Base-by-base conservation (phyloP, 2,329 filamentous ascomycete species). In the Aspergillus texensis region DNA sequence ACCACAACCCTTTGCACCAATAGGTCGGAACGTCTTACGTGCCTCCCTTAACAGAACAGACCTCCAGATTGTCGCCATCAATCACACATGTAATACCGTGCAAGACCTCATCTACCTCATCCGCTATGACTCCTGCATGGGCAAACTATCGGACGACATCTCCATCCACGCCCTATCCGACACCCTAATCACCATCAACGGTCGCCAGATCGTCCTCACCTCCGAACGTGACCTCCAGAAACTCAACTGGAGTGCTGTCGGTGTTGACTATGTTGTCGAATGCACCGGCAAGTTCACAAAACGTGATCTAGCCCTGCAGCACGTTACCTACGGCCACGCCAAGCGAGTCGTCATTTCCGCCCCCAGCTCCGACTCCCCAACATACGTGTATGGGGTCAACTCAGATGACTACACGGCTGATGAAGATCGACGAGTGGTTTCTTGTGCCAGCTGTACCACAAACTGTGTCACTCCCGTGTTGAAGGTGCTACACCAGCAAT, bases 71-170 rank as follows among this genome's bases (percentile, higher is more conserved):
- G 67, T 70, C 21, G 72, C 71, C 32, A 74, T 74, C 62, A 74
- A 74, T 60, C 72, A 74, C 66, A 74, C 72, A 39, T 74, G 72
- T 48, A 62, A 60, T 21, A 66, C 70, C 9, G 69, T 73, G 14
- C 65, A 73, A 61, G 72, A 74, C 66, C 69, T 74, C 39, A 67
- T 73, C 65, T 72, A 74, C 62, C 72, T 71, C 9, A 70, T 74
- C 64, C 65, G 68, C 60, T 73, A 71, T 56, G 70, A 71, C 53
- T 73, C 70, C 3, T 69, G 67, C 12, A 73, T 94, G 92, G 91
- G 90, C 75, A 94, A 96, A 87, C 95, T 96, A 90, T 89, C 96
- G 83, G 93, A 94, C 86, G 94, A 95, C 81, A 92, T 96, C 86
- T 91, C 91, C 71, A 92, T 91, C 81, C 92, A 97, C 86, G 92